Base-by-base conservation (phyloP, 1,139 yeast genomes). In the Debaryomyces sp. region DNA sequence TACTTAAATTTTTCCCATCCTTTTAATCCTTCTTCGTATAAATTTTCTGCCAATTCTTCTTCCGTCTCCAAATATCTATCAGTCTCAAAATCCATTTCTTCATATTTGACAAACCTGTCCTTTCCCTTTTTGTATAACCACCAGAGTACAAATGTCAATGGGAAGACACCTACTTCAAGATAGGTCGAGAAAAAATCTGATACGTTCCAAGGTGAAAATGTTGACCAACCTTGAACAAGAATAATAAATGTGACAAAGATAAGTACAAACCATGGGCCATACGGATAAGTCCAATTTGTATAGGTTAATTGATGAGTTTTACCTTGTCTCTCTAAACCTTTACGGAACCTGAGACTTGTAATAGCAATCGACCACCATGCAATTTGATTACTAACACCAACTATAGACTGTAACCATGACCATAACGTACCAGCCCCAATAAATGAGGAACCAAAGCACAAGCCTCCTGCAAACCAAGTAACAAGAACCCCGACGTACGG, bases 81-180 rank as follows among this genome's bases (percentile, higher is more conserved):
- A 8, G 85, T 77, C 45, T 78, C 85, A 46, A 84, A 80, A 59
- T 84, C 89, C 85, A 84, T 83, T 21, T 82, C 84, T 48, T 71
- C 75, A 5, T 67, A 62, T 44, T 67, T 71, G 9, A 79, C 75
- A 57, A 80, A 77, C 50, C 66, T 69, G 50, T 84, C 86, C 48
- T 67, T 66, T 5, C 73, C 72, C 47, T 75, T 69, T 52, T 68
- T 77, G 47, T 66, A 69, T 41, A 73, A 56, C 80, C 85, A 80
- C 77, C 77, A 73, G 43, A 67, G 49, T 4, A 66, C 18, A 54
- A 70, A 73, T 23, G 68, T 58, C 6, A 62, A 43, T 24, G 77
- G 78, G 63, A 74, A 73, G 6, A 73, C 70, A 3, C 67, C 69
- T 44, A 73, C 61, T 50, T 73, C 78, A 44, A 73, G 58, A 52